phyloP scores from a whole-genome alignment of 139 green algal species.

The Haematococcus lacustris region DNA sequence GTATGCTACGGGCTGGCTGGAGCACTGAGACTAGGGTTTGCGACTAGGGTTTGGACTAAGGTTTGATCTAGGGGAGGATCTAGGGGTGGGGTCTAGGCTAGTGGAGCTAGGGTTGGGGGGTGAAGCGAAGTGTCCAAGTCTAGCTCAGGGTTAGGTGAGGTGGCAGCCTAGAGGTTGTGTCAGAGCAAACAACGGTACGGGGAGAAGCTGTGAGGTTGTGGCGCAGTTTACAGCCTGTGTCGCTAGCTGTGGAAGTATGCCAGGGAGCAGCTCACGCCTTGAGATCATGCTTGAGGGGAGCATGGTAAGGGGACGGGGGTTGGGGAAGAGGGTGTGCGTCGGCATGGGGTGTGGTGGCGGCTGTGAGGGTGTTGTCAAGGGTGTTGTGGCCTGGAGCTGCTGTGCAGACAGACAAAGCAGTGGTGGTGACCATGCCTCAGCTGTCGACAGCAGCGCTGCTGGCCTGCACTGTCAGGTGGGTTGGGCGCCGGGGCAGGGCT shows the following conservation, averaged over 20 bases:
- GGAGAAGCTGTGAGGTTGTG: too few relatives aligned
- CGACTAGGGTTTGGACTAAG: background rate
- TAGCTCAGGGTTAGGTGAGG: too few relatives aligned
- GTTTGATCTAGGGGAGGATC: background rate
- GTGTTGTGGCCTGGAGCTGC: background rate
- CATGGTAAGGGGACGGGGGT: background rate
- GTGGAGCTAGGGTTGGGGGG: background rate
- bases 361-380: background rate
- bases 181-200: too few relatives aligned
- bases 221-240: background rate
- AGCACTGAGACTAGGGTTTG: background rate
- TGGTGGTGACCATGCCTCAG: conserved; percentile 17
- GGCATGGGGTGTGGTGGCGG: background rate
- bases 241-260: background rate
- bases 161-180: too few relatives aligned
- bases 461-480: background rate
- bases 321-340: background rate
- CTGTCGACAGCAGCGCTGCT: conserved; percentile 6
- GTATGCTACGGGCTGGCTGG: background rate
- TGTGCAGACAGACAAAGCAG: conserved; percentile 12
- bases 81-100: background rate
- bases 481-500: too few relatives aligned
- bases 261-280: background rate
- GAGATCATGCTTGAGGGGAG: background rate
- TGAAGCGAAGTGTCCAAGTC: too few relatives aligned